Base-by-base conservation (phyloP, 2,329 filamentous ascomycete genomes). In the Didymella lethalis region DNA sequence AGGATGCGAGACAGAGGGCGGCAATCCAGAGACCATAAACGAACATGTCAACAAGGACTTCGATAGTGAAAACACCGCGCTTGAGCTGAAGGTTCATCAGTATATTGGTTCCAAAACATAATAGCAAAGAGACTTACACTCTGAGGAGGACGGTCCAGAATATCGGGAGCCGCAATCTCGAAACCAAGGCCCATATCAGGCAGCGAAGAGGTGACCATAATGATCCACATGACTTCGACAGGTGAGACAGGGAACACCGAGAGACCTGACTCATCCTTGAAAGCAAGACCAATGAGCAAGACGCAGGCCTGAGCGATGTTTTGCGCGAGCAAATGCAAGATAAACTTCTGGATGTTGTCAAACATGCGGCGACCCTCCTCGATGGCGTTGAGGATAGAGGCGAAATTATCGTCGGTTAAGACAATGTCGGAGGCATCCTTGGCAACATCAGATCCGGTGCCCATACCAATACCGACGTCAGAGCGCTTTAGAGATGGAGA, bases 401-500 rank as follows among this genome's bases (percentile, higher is more conserved):
- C 77, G 49, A 81, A 81, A 62, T 80, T 80, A 63, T 81, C 78
- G 36, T 80, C 79, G 1, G 78, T 79, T 29, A 81, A 66, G 34
- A 81, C 78, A 66, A 81, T 81, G 45, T 80, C 78, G 5, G 77
- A 76, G 2, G 79, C 78, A 34, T 79, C 78, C 58, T 80, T 80
- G 48, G 77, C 77, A 25, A 81, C 79, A 58, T 81, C 79, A 25
- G 75, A 78, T 36, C 79, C 79, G 32, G 78, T 77, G 43, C 78
- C 78, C 79, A 81, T 81, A 20, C 78, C 79, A 32, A 81, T 79
- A 61, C 79, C 79, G 12, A 81, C 78, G 57, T 81, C 79, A 2
- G 79, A 79, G 18, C 75, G 75, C 64, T 81, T 80, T 11, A 81
- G 72, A 16, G 77, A 77, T n/a, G 79, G 79, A 11, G 77, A 77